These are phyloP conservation scores for Terana coerulea DNA, from an alignment of 768 basidiomycete genomes.

Conservation along the genomic window DNA sequence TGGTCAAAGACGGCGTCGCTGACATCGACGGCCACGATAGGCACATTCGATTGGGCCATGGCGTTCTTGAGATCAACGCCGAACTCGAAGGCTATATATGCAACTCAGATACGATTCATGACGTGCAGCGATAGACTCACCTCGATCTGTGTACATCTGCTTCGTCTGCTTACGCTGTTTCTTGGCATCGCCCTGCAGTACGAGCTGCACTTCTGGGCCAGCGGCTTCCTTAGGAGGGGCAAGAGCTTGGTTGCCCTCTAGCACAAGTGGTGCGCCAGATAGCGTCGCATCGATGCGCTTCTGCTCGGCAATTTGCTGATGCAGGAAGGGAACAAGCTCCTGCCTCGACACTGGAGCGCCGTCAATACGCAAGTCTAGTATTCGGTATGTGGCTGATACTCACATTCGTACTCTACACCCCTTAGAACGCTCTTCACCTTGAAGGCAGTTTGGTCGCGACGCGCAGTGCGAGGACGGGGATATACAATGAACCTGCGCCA, in stretches of 20 bases:
- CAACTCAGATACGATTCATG: neutral
- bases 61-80: conserved; percentile 53
- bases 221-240: conserved; percentile 33
- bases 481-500: conserved; percentile 45
- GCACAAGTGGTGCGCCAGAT: conserved; percentile 44
- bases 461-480: conserved; percentile 49
- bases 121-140: conserved; percentile 31
- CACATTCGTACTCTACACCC: conserved; percentile 73
- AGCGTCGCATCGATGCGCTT: conserved; percentile 67
- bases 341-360: conserved; percentile 46
- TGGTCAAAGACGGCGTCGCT: conserved; percentile 55
- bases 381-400: conserved; percentile 18
- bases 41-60: conserved; percentile 50
- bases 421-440: conserved; percentile 81
- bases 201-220: conserved; percentile 48
- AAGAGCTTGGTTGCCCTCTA: conserved; percentile 31
- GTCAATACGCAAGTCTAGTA: conserved; percentile 17
- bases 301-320: conserved; percentile 76
- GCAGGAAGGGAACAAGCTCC: conserved; percentile 72
- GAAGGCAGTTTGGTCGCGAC: conserved; percentile 64
- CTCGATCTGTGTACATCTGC: conserved; percentile 65
- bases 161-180: conserved; percentile 73
- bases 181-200: conserved; percentile 67
- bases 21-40: conserved; percentile 73
- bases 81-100: conserved; percentile 62